Evolutionary conservation across 345 rosid species (phyloP).

Genomic region (Eucalyptus globulus): DNA sequence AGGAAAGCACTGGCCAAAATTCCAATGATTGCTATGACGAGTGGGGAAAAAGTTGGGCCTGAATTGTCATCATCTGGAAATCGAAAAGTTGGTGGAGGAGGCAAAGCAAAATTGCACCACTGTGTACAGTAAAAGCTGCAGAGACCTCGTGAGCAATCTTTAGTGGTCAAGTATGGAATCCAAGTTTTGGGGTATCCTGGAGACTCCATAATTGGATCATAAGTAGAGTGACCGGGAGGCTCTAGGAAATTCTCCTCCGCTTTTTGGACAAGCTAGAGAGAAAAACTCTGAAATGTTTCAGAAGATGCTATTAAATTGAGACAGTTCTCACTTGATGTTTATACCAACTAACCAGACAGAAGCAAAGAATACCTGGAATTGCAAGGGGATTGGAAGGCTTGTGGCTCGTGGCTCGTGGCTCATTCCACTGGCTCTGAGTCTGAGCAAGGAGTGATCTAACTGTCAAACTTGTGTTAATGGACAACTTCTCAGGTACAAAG

Average conservation of each 20-base stretch:
- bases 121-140: constrained; percentile 77
- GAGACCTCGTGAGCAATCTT: constrained; percentile 68
- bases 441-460: neutral
- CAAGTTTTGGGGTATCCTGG: constrained; percentile 23
- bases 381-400: neutral
- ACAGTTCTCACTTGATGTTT: neutral
- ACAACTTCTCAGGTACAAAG: neutral
- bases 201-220: constrained; percentile 12
- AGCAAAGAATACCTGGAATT: neutral
- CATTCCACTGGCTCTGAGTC: neutral
- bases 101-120: constrained; percentile 63
- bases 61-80: constrained; percentile 23
- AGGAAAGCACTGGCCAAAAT: constrained; percentile 74
- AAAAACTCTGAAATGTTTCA: neutral
- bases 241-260: neutral
- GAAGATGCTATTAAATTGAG: neutral
- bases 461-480: neutral
- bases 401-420: neutral
- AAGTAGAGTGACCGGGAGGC: neutral
- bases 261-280: neutral
- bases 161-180: constrained; percentile 42
- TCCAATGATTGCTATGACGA: constrained; percentile 67
- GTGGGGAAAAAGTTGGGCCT: constrained; percentile 62
- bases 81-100: constrained; percentile 51
- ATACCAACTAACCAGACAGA: neutral